Conservation (phyloP, 2,329 filamentous ascomycete species). For the Phialophora verrucosa region DNA sequence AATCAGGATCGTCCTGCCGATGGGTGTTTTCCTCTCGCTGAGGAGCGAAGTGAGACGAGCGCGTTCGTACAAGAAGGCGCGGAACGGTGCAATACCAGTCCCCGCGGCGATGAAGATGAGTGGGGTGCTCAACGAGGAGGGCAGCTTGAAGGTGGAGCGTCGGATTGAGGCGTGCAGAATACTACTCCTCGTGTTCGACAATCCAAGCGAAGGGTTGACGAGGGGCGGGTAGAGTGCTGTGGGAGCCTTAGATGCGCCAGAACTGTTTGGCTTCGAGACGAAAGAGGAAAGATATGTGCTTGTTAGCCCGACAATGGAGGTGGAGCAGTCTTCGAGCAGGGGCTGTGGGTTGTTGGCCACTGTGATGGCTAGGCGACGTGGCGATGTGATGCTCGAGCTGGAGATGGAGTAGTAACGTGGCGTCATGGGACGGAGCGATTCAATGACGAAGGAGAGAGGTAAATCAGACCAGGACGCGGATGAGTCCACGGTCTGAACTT, state of each 20-base stretch:
- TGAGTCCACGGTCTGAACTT: constrained; percentile 40
- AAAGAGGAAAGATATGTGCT: constrained; percentile 27
- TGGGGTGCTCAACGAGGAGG: constrained; percentile 37
- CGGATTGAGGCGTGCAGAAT: constrained; percentile 19
- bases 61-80: constrained; percentile 40
- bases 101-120: constrained; percentile 40
- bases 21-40: not conserved
- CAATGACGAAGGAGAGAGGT: constrained; percentile 38
- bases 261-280: not conserved
- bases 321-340: constrained; percentile 14
- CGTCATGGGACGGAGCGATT: constrained; percentile 35
- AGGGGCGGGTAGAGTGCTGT: constrained; percentile 1
- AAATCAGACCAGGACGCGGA: constrained; percentile 33
- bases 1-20: constrained; percentile 49
- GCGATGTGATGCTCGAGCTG: constrained; percentile 34
- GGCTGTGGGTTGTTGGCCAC: constrained; percentile 23
- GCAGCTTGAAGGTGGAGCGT: constrained; percentile 38
- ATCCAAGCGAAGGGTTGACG: not conserved
- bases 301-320: constrained; percentile 26
- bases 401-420: constrained; percentile 41
- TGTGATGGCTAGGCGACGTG: constrained; percentile 34
- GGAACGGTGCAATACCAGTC: constrained; percentile 41
- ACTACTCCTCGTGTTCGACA: not conserved
- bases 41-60: constrained; percentile 6
- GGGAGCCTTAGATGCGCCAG: not conserved